Evolutionary conservation across 371 early-diverging fungal genomes (phyloP).

Genomic region (Sporodiniella umbellata): DNA sequence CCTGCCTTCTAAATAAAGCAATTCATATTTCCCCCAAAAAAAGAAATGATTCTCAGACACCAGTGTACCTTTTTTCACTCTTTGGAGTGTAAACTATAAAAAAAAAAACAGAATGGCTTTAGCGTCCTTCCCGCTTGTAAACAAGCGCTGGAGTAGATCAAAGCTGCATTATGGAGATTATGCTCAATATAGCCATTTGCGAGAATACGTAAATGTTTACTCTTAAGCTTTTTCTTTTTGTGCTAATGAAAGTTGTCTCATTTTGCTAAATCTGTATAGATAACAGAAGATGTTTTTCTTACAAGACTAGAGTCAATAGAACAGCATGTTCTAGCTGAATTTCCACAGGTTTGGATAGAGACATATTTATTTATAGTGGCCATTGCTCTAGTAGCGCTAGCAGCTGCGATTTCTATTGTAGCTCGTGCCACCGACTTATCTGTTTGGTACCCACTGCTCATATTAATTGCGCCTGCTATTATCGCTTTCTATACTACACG

Average conservation of each 20-base stretch:
- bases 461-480: conserved; percentile 26
- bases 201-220: conserved; percentile 22
- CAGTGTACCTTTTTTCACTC: neutral
- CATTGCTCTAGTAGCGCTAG: conserved; percentile 24
- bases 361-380: conserved; percentile 32
- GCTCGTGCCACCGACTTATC: conserved; percentile 24
- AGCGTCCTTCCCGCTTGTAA: conserved; percentile 19
- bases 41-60: neutral
- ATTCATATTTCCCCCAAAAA: conserved; percentile 3
- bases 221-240: neutral
- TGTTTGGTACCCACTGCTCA: conserved; percentile 37
- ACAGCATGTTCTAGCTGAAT: conserved; percentile 19
- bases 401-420: conserved; percentile 34
- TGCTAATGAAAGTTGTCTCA: neutral
- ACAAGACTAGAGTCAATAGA: conserved; percentile 20
- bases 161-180: conserved; percentile 12
- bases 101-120: conserved; percentile 11
- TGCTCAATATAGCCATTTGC: conserved; percentile 15
- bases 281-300: conserved; percentile 29
- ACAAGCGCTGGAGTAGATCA: conserved; percentile 20
- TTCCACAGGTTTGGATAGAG: conserved; percentile 34
- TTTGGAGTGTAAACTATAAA: too few species aligned
- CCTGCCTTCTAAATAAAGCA: conserved; percentile 8
- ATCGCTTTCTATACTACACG: conserved; percentile 33
- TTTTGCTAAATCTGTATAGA: conserved; percentile 19